Evolutionary conservation across 129 eudicot species (phyloP).

Genomic region (carrot (Daucus carota)): DH1_v3.0 NC_030381.2:25075001-25075500

Average conservation of each 20-base stretch:
- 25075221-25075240: constrained; percentile 97
- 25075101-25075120: neutral
- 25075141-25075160: neutral
- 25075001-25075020: neutral
- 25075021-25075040: neutral
- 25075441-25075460: neutral
- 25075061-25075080: neutral
- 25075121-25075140: neutral
- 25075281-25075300: constrained; percentile 91
- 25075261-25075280: constrained; percentile 94
- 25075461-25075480: neutral
- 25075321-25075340: constrained; percentile 86
- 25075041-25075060: neutral
- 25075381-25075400: neutral
- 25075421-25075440: neutral
- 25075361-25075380: constrained; percentile 26
- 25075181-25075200: constrained; percentile 87
- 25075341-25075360: constrained; percentile 87
- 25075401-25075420: neutral
- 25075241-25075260: constrained; percentile 81
- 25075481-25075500: neutral
- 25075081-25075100: constrained; percentile 6
- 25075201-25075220: constrained; percentile 86
- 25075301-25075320: constrained; percentile 72
- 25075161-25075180: constrained; percentile 78